Evolutionary conservation across 331 rosid species (phyloP).

Genomic region (Telfairia occidentalis): DNA sequence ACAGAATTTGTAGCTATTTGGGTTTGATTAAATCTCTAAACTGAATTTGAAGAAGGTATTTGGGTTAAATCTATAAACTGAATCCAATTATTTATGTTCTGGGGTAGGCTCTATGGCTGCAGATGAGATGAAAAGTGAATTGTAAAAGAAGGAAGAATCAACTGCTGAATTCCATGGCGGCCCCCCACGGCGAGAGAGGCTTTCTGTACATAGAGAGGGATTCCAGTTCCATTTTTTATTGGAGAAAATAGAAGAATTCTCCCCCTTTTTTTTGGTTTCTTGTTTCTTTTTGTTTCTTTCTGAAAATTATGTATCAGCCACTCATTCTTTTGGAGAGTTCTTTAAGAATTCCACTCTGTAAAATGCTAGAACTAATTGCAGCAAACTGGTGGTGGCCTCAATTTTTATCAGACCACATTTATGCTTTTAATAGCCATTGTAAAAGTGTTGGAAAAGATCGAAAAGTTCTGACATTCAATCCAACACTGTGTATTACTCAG

Average conservation of each 20-base stretch:
- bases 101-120: constrained; percentile 3
- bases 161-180: constrained; percentile 24
- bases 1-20: background rate
- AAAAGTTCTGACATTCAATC: constrained; percentile 20
- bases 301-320: constrained; percentile 13
- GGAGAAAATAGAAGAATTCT: constrained; percentile 19
- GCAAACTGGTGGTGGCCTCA: constrained; percentile 11
- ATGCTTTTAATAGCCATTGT: constrained; percentile 17
- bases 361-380: constrained; percentile 33
- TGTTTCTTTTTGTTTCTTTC: constrained; percentile 13
- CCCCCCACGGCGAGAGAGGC: constrained; percentile 18
- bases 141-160: constrained; percentile 11
- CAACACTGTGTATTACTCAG: constrained; percentile 19
- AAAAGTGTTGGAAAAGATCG: constrained; percentile 15
- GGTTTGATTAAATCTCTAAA: background rate
- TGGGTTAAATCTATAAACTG: background rate
- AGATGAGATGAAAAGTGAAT: constrained; percentile 40
- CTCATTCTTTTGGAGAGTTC: constrained; percentile 43
- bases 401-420: constrained; percentile 21
- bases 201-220: constrained; percentile 33
- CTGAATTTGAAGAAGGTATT: background rate
- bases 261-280: background rate
- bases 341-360: constrained; percentile 25
- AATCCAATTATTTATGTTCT: background rate
- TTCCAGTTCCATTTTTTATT: constrained; percentile 23